phyloP scores from a whole-genome alignment of 805 yeast species.

The Saccharomycopsis fodiens region DNA sequence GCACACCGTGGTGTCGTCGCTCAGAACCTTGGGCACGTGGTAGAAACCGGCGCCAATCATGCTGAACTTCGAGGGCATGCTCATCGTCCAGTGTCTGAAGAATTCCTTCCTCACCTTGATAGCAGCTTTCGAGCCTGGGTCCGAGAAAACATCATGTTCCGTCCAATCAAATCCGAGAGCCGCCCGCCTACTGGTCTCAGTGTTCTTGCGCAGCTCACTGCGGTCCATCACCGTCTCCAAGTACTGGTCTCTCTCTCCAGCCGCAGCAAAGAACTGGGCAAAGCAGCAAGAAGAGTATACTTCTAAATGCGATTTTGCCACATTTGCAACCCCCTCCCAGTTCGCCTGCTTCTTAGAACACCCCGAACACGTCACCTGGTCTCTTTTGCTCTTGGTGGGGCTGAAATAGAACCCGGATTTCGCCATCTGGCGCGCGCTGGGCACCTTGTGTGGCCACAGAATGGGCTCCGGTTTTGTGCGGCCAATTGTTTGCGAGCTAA shows the following conservation, averaged over 20 bases:
- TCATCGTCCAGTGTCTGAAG: slow-evolving; percentile 40
- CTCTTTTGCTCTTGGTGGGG: slow-evolving; percentile 42
- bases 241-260: slow-evolving; percentile 22
- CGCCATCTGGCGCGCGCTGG: slow-evolving; percentile 36
- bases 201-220: slow-evolving; percentile 21
- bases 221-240: slow-evolving; percentile 20
- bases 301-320: slow-evolving; percentile 38
- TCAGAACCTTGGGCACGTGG: slow-evolving; percentile 40
- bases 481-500: slow-evolving; percentile 13
- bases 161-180: slow-evolving; percentile 22
- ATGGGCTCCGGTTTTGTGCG: slow-evolving; percentile 13
- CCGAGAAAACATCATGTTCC: slow-evolving; percentile 23
- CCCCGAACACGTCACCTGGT: slow-evolving; percentile 49
- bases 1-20: slow-evolving; percentile 54
- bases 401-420: slow-evolving; percentile 55
- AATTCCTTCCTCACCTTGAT: slow-evolving; percentile 31
- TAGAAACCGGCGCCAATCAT: slow-evolving; percentile 61
- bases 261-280: slow-evolving; percentile 23
- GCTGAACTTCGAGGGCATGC: slow-evolving; percentile 31
- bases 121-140: slow-evolving; percentile 30
- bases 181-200: background rate
- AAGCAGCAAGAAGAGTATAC: slow-evolving; percentile 30
- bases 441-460: slow-evolving; percentile 26
- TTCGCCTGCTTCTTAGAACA: slow-evolving; percentile 50
- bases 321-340: slow-evolving; percentile 49